phyloP scores from a whole-genome alignment of 2,329 filamentous ascomycete species.

The Ophiostoma novo-ulmi region DNA sequence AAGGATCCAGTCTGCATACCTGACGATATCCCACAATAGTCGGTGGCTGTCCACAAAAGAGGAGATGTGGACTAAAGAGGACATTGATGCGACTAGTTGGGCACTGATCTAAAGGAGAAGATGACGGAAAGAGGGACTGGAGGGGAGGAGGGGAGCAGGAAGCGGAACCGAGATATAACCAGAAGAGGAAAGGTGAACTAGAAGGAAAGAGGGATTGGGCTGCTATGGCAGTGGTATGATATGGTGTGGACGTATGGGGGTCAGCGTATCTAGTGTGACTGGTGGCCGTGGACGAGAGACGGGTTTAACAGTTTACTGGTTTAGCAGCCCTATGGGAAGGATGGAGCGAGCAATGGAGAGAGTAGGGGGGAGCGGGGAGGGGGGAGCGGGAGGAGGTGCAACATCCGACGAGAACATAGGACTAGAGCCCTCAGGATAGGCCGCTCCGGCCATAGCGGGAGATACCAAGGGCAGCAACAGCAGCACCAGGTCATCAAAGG shows the following conservation, averaged over 20 bases:
- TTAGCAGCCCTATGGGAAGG: slow-evolving; percentile 4
- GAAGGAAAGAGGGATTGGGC: neutral
- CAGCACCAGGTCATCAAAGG: too few species aligned
- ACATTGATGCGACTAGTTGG: neutral
- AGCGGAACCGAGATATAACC: neutral
- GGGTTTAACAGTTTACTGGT: neutral
- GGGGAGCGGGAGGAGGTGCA: neutral
- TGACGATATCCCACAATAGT: neutral
- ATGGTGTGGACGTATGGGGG: slow-evolving; percentile 7
- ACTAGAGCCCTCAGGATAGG: neutral
- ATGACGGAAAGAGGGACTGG: neutral
- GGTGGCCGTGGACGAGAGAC: neutral
- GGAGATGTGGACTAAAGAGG: neutral
- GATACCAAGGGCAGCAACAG: neutral
- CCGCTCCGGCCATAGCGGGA: slow-evolving; percentile 5
- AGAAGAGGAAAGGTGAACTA: neutral
- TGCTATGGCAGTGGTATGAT: slow-evolving; percentile 1
- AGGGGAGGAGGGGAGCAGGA: neutral
- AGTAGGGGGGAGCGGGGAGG: neutral
- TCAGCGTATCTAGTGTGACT: neutral
- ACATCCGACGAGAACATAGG: neutral
- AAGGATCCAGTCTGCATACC: neutral
- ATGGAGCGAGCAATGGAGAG: neutral
- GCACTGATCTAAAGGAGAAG: neutral
- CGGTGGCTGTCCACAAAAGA: neutral